Base-by-base conservation (phyloP, 768 basidiomycete species). In the Zangia roseola region DNA sequence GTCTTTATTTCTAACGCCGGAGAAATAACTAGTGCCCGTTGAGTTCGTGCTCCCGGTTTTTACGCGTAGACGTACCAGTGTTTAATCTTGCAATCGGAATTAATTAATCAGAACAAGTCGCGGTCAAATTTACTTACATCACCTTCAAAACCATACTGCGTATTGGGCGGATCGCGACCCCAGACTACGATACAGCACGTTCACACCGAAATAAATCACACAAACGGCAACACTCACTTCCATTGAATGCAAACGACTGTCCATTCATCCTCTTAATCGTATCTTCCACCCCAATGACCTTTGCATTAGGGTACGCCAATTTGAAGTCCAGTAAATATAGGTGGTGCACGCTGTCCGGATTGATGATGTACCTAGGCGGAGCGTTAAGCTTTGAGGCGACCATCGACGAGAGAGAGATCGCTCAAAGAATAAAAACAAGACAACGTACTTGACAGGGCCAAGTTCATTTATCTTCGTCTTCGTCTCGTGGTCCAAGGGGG, bases 141-240 rank as follows among this genome's bases (percentile, higher is more conserved):
- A 26, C 78, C 77, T 65, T 93, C 89, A 55, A 89, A 93, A 0
- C 89, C 91, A 54, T 90, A 92, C 39, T 73, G 72, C 21, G 84
- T 84, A 9, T 71, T 73, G 3, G 79, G 74, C 3, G 81, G 76
- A 58, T 86, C 84, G n/a, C 69, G 64, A 9, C 86, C 86, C 71
- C 82, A 87, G 4, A 74, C 80, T 79, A 24, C 48, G 13, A 43
- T 43, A 31, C 1, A 5, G 17, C 2, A 6, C 28, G 26, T 28
- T 45, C 19, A 35, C 25, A 14, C 23, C 26, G 20, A 24, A 34
- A 40, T 14, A 24, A 34, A 40, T 14, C 19, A 19, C 19, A 16
- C 9, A 9, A 43, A 40, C 31, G 44, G 12, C 26, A 4, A n/a
- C 16, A 66, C 76, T 31, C 53, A 85, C 86, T 74, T 57, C 87